These are phyloP conservation scores for Gossypioides kirkii DNA, from an alignment of 345 rosid species.

Conservation along the genomic window DNA sequence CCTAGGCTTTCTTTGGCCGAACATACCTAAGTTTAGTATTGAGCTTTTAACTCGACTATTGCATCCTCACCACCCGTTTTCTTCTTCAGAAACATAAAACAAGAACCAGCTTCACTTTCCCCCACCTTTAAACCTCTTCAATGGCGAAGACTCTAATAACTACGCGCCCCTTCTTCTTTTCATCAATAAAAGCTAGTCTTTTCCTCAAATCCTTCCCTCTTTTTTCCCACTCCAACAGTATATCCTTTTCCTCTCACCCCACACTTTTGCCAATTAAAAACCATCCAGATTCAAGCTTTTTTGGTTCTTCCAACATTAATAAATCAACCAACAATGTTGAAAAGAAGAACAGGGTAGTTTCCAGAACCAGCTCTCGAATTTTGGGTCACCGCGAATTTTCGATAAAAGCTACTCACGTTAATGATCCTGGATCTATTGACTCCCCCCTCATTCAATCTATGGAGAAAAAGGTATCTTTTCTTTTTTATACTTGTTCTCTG, in stretches of 20 bases:
- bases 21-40: no score
- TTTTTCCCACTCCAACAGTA: constrained; percentile 24
- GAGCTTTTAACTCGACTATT: not conserved
- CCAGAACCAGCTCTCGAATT: constrained; percentile 30
- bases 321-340: constrained; percentile 17
- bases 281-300: constrained; percentile 6
- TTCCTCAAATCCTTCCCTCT: constrained; percentile 12
- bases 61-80: not conserved
- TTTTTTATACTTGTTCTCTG: not conserved
- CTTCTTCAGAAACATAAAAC: not conserved
- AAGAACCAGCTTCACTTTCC: not conserved
- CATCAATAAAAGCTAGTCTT: constrained; percentile 26
- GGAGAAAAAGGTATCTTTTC: constrained; percentile 63
- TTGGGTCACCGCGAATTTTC: constrained; percentile 36
- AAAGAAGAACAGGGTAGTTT: constrained; percentile 6
- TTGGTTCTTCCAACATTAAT: constrained; percentile 16
- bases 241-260: constrained; percentile 21
- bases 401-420: constrained; percentile 58
- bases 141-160: constrained; percentile 37
- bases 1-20: no score
- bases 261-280: not conserved
- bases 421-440: constrained; percentile 76
- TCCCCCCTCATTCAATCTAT: constrained; percentile 83
- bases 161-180: constrained; percentile 40
- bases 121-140: not conserved